Evolutionary conservation across 1,139 yeast genomes (phyloP), one percentile per base, ranked within the genome.

Genomic region (Scheffersomyces lignicola): DNA sequence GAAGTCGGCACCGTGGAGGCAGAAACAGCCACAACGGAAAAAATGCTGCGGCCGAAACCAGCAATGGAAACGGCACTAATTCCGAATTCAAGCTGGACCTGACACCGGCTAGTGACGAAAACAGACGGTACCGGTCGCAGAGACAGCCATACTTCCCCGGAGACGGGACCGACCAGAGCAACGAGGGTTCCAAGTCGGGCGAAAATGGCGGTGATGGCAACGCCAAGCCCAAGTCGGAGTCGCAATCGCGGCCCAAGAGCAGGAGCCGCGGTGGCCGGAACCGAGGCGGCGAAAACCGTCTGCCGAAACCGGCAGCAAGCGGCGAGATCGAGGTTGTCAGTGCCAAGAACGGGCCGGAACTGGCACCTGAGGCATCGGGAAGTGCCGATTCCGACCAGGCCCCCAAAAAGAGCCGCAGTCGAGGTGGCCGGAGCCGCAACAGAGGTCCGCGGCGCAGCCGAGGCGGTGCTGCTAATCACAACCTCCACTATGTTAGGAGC

Each of bases 401-500:
- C n/a, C n/a, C n/a, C n/a, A n/a, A n/a, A n/a, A n/a, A n/a, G n/a
- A n/a, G n/a, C n/a, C n/a, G n/a, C n/a, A n/a, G n/a, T n/a, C n/a
- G n/a, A n/a, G n/a, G n/a, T n/a, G n/a, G n/a, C n/a, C n/a, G n/a
- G n/a, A n/a, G n/a, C n/a, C n/a, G n/a, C n/a, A n/a, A n/a, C n/a
- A n/a, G n/a, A n/a, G n/a, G n/a, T n/a, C n/a, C n/a, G n/a, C n/a
- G n/a, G n/a, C n/a, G n/a, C n/a, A n/a, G n/a, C n/a, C n/a, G n/a
- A n/a, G n/a, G n/a, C n/a, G 40, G 47, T 21, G 43, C 40, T 9
- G 38, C 40, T 16, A 47, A 44, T 29, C 49, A 42, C 35, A 59
- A 58, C 37, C 56, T 56, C 31, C 60, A 49, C 34, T 61, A 62
- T 41, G 60, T 58, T 18, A 47, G 66, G 43, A 45, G 48, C 26